These are phyloP conservation scores for Cardiospermum halicacabum DNA, from an alignment of 345 rosid genomes.

Conservation along the genomic window DNA sequence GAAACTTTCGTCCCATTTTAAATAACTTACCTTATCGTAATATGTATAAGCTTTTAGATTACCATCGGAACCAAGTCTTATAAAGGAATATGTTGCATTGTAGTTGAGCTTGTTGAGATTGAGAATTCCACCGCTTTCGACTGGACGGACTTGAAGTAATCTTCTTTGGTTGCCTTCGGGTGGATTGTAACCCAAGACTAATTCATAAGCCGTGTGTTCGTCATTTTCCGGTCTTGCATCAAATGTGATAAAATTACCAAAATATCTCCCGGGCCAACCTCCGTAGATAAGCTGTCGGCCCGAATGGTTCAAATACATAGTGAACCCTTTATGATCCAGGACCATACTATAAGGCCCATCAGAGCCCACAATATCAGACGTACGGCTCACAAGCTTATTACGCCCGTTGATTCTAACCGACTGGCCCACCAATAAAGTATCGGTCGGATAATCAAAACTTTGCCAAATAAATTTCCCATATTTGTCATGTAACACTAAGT, in stretches of 20 bases:
- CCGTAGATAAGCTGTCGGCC: slow-evolving; percentile 10
- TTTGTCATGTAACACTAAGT: neutral
- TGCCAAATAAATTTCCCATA: slow-evolving; percentile 16
- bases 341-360: slow-evolving; percentile 8
- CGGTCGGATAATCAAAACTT: slow-evolving; percentile 22
- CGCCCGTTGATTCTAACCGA: neutral
- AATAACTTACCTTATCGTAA: slow-evolving; percentile 13
- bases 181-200: neutral
- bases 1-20: slow-evolving; percentile 20
- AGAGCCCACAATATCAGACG: neutral
- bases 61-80: slow-evolving; percentile 30
- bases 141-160: neutral
- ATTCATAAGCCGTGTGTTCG: slow-evolving; percentile 3
- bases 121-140: neutral
- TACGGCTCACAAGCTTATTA: slow-evolving; percentile 14
- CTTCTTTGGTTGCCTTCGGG: slow-evolving; percentile 7
- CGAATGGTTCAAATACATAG: slow-evolving; percentile 8
- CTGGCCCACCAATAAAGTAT: neutral
- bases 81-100: slow-evolving; percentile 20
- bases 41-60: slow-evolving; percentile 24
- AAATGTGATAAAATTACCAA: neutral
- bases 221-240: neutral
- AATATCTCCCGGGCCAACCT: slow-evolving; percentile 5
- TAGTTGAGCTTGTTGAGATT: slow-evolving; percentile 21
- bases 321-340: slow-evolving; percentile 11